Evolutionary conservation across 169 alveolate genomes (phyloP).

Genomic region (Plasmodium vivax): DNA sequence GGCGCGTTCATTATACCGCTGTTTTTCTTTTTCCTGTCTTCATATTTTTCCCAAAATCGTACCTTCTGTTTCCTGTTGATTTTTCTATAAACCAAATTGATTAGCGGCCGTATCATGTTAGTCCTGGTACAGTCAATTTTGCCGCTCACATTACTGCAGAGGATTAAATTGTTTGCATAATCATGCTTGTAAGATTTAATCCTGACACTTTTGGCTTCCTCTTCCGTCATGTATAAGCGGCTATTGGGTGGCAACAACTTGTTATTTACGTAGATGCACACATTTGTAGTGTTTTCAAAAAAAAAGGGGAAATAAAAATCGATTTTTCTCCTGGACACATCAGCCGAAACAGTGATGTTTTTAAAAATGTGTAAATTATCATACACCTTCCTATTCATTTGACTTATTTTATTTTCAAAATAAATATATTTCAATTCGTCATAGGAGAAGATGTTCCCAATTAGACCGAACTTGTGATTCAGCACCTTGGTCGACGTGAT

Average conservation of each 20-base stretch:
- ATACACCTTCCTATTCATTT: slow-evolving; percentile 49
- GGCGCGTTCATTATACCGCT: not conserved
- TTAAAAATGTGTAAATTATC: slow-evolving; percentile 70
- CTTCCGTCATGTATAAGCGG: slow-evolving; percentile 82
- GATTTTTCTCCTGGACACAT: slow-evolving; percentile 79
- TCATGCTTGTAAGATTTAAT: slow-evolving; percentile 78
- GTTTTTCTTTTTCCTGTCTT: slow-evolving; percentile 24
- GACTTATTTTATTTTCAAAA: slow-evolving; percentile 73
- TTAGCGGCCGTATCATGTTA: slow-evolving; percentile 73
- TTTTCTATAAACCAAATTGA: slow-evolving; percentile 65
- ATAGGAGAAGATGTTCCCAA: slow-evolving; percentile 76
- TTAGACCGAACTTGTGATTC: slow-evolving; percentile 75
- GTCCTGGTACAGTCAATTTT: slow-evolving; percentile 80
- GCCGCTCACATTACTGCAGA: slow-evolving; percentile 78
- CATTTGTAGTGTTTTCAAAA: slow-evolving; percentile 81
- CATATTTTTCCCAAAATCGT: slow-evolving; percentile 71
- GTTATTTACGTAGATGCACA: slow-evolving; percentile 76
- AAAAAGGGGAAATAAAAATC: slow-evolving; percentile 80
- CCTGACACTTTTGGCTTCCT: slow-evolving; percentile 76
- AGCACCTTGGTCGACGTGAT: slow-evolving; percentile 70
- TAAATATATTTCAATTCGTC: slow-evolving; percentile 65
- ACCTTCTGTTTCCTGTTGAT: slow-evolving; percentile 56
- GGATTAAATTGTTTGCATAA: slow-evolving; percentile 69
- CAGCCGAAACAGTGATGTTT: slow-evolving; percentile 78
- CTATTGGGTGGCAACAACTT: slow-evolving; percentile 78